Conservation (phyloP, 768 basidiomycete genomes). For the Pluteus cervinus region DNA sequence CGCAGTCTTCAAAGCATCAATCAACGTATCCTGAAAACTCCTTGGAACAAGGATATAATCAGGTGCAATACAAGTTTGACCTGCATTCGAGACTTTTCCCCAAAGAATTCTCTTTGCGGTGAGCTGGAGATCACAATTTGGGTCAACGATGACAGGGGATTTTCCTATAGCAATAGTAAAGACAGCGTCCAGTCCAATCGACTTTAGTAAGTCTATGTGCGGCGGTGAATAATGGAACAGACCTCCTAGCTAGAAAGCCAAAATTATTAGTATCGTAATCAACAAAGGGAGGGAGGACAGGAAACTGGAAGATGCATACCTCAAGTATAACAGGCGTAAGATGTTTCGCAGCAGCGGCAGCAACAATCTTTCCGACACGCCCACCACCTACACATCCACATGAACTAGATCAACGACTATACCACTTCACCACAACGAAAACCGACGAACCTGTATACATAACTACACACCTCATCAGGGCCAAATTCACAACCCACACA, state of each 20-base stretch:
- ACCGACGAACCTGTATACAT: constrained; percentile 50
- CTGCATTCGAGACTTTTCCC: constrained; percentile 70
- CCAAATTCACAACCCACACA: constrained; percentile 5
- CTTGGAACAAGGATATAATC: constrained; percentile 46
- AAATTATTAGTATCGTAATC: too few relatives aligned
- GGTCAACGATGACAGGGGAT: constrained; percentile 69
- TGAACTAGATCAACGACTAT: neutral
- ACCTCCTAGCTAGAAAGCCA: too few relatives aligned
- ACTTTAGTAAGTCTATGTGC: neutral
- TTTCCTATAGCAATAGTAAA: constrained; percentile 50
- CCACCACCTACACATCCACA: constrained; percentile 42
- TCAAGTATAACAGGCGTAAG: constrained; percentile 66
- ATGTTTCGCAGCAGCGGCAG: constrained; percentile 69
- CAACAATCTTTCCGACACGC: constrained; percentile 59
- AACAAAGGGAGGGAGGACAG: too few relatives aligned
- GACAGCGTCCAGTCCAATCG: neutral
- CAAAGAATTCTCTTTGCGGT: constrained; percentile 68
- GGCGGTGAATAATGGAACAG: constrained; percentile 11
- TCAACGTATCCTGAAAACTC: constrained; percentile 36
- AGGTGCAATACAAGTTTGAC: constrained; percentile 67
- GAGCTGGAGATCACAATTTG: constrained; percentile 54
- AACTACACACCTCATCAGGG: constrained; percentile 29
- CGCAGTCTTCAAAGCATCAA: constrained; percentile 35
- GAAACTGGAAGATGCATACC: constrained; percentile 2
- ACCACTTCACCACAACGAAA: neutral